Evolutionary conservation across 2,329 filamentous ascomycete genomes (phyloP).

Genomic region (Hypoxylon sp.): DNA sequence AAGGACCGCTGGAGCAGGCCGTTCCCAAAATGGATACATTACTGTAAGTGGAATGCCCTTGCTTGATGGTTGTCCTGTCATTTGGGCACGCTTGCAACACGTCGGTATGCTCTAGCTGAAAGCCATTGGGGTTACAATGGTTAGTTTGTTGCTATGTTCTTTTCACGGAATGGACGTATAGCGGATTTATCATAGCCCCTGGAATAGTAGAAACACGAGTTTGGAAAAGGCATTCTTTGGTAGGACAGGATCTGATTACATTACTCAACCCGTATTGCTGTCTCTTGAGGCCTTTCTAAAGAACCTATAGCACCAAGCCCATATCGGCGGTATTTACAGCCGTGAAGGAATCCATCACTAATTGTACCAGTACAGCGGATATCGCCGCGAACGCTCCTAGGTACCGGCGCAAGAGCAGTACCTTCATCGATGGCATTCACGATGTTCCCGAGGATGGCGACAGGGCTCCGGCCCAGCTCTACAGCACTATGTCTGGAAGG

Average conservation of each 20-base stretch:
- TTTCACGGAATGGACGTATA: not conserved
- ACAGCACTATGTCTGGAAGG: slow-evolving; percentile 96
- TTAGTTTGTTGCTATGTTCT: slow-evolving; percentile 17
- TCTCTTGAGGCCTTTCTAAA: slow-evolving; percentile 8
- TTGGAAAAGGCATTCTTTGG: slow-evolving; percentile 6
- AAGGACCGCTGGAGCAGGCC: slow-evolving; percentile 11
- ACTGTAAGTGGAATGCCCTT: slow-evolving; percentile 63
- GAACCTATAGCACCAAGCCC: slow-evolving; percentile 40
- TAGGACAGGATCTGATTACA: slow-evolving; percentile 13
- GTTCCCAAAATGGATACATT: slow-evolving; percentile 68
- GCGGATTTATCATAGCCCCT: not conserved
- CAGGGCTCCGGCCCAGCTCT: slow-evolving; percentile 94
- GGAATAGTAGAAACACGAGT: not conserved
- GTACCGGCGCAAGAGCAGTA: slow-evolving; percentile 93
- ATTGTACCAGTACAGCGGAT: slow-evolving; percentile 79
- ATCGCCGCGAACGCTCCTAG: slow-evolving; percentile 91
- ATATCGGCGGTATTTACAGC: slow-evolving; percentile 40
- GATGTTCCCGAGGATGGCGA: slow-evolving; percentile 85
- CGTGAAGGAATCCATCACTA: slow-evolving; percentile 47
- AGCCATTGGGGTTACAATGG: not conserved
- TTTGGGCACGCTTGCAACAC: slow-evolving; percentile 24
- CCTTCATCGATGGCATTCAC: slow-evolving; percentile 97
- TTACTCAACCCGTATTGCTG: not conserved
- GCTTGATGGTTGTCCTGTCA: slow-evolving; percentile 32
- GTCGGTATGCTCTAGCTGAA: slow-evolving; percentile 10